Conservation (phyloP, 306 rosid genomes). For the Cotoneaster glaucophyllus region DNA sequence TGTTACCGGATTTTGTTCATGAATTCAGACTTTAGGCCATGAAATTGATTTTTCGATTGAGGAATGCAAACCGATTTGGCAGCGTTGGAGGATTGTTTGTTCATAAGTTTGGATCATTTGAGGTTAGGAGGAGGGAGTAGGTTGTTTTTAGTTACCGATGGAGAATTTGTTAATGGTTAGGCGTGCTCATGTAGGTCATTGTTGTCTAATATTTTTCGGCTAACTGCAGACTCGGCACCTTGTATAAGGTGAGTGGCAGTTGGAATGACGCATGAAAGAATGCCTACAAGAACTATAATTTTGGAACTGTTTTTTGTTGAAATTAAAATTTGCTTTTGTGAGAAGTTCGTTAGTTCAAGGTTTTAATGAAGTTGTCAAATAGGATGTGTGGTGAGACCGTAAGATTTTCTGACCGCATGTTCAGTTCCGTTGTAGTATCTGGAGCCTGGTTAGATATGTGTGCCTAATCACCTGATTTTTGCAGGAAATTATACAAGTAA, state of each 20-base stretch:
- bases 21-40: background rate
- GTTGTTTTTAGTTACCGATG: background rate
- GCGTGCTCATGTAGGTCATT: background rate
- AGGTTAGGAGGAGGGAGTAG: background rate
- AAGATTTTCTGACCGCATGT: too few species aligned
- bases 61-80: background rate
- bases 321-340: background rate
- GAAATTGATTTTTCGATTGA: background rate
- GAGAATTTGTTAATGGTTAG: background rate
- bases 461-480: slow-evolving; percentile 19
- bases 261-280: background rate
- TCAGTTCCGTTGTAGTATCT: too few species aligned
- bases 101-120: background rate
- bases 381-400: background rate
- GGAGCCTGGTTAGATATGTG: background rate
- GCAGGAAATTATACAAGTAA: slow-evolving; percentile 95
- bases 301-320: background rate
- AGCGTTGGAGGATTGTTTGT: background rate
- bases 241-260: background rate
- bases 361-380: background rate
- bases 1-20: background rate
- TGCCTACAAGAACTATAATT: background rate
- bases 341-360: too few species aligned
- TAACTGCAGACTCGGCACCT: background rate
- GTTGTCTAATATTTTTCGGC: background rate